phyloP scores from a whole-genome alignment of 2,329 filamentous ascomycete species.

The Fusarium bactridioides region DNA sequence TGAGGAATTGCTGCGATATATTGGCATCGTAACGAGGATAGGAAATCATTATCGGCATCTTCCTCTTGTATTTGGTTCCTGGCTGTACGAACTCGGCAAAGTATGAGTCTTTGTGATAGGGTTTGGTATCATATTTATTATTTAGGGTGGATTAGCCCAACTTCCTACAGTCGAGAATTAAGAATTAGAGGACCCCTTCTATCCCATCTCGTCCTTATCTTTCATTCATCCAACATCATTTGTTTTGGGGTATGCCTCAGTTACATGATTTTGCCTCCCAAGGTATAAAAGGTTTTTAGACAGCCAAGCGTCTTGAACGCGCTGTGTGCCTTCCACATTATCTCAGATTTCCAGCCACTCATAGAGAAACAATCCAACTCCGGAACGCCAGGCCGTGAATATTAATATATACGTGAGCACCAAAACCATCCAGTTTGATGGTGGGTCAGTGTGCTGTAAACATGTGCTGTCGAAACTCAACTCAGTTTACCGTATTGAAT shows the following conservation, averaged over 20 bases:
- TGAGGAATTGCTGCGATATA: constrained; percentile 7
- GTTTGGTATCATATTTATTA: constrained; percentile 24
- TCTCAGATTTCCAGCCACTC: constrained; percentile 9
- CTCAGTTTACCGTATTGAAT: constrained; percentile 18
- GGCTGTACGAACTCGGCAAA: neutral
- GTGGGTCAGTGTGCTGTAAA: constrained; percentile 12
- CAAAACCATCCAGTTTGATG: neutral
- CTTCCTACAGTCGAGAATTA: constrained; percentile 19
- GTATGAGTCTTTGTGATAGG: neutral
- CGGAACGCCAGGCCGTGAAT: constrained; percentile 40
- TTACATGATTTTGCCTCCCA: constrained; percentile 5
- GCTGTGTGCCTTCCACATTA: constrained; percentile 23
- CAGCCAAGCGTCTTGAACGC: neutral
- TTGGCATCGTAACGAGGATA: constrained; percentile 37
- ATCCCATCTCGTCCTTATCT: constrained; percentile 11
- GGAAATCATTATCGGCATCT: constrained; percentile 14
- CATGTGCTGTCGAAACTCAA: constrained; percentile 1
- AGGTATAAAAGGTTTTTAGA: constrained; percentile 1
- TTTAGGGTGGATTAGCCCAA: constrained; percentile 9
- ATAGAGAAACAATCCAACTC: constrained; percentile 24
- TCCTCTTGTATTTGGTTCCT: neutral
- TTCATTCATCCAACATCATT: constrained; percentile 13
- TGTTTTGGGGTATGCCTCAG: constrained; percentile 10
- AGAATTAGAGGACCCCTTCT: constrained; percentile 21
- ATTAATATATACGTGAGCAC: constrained; percentile 35